Percentiles rank a stretch among this genome's conserved stretches.
These are phyloP conservation scores for Fusarium sp. DNA, from an alignment of 2,329 filamentous ascomycete species.

Conservation along the genomic window DNA sequence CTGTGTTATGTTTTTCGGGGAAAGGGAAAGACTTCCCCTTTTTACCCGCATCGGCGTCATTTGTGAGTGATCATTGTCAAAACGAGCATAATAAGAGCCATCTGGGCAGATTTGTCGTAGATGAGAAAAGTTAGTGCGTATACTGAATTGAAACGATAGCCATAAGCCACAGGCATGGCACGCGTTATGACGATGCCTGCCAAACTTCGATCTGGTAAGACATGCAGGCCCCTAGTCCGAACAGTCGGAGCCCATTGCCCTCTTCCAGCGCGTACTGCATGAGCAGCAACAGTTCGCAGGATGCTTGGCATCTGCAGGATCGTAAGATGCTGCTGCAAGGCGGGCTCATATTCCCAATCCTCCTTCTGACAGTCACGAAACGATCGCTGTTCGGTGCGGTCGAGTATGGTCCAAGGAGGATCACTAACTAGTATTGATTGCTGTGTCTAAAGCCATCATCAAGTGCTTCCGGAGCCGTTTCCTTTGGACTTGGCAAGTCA, in stretches of 20 bases:
- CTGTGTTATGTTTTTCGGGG: background rate
- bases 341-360: background rate
- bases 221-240: background rate
- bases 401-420: background rate
- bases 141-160: conserved; percentile 14
- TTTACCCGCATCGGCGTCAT: background rate
- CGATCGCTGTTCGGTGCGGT: background rate
- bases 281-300: conserved; percentile 2
- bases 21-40: background rate
- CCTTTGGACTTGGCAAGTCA: conserved; percentile 10
- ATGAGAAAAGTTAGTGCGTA: background rate
- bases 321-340: background rate
- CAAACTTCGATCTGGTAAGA: conserved; percentile 14
- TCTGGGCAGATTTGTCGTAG: background rate
- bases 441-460: background rate
- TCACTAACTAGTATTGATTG: background rate
- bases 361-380: background rate
- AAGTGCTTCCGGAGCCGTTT: conserved; percentile 16
- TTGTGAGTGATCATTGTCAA: background rate
- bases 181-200: background rate
- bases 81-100: background rate
- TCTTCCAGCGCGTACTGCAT: background rate
- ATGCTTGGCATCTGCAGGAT: background rate
- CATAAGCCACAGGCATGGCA: background rate
- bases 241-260: background rate